Evolutionary conservation across 1,139 yeast species (phyloP), one percentile per base, ranked within the genome.

Genomic region (Magnusiomyces paraingens): DNA sequence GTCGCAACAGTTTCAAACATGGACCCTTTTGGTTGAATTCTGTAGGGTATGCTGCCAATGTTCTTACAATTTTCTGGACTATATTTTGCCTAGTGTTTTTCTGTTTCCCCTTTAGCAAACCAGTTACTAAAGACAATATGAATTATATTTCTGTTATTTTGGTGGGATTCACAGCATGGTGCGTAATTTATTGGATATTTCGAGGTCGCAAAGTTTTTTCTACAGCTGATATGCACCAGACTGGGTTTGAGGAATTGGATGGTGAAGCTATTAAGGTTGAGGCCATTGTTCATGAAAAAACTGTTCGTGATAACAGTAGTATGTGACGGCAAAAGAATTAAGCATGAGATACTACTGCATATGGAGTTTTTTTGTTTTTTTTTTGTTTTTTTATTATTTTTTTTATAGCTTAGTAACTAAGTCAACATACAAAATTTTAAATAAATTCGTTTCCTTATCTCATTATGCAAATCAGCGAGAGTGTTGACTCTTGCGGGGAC

Each of bases 1-100:
- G 83, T 49, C 77, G 90, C 70, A 64, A 78, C 58, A 77, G 73
- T 59, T 80, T 84, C 61, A 74, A 70, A 58, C 84, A 80, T 63
- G 90, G 90, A 43, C 87, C 88, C 35, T 75, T 82, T 65, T 81
- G 86, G 85, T 61, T 79, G 51, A 89, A 89, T n/a, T 74, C 75
- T 57, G 54, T 80, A 59, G 90, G 91, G 32, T 62, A 74, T 1
- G 66, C 80, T 57, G 73, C 82, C n/a, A 73, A 86, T 53, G 85
- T 86, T 62, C 66, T 77, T 1, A 65, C 83, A 1, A 79, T 90
- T 36, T 75, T 85, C n/a, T 61, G 77, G 47, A 86, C 93, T 84
- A 74, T 85, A 2, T 53, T 77, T 18, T 68, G 84, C 47, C 81
- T 86, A 52, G 75, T 82, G 56, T 70, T 84, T 2, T 75, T 87